Evolutionary conservation across 495 filamentous ascomycete species (phyloP).

Genomic region (Neurospora hispaniola): DNA sequence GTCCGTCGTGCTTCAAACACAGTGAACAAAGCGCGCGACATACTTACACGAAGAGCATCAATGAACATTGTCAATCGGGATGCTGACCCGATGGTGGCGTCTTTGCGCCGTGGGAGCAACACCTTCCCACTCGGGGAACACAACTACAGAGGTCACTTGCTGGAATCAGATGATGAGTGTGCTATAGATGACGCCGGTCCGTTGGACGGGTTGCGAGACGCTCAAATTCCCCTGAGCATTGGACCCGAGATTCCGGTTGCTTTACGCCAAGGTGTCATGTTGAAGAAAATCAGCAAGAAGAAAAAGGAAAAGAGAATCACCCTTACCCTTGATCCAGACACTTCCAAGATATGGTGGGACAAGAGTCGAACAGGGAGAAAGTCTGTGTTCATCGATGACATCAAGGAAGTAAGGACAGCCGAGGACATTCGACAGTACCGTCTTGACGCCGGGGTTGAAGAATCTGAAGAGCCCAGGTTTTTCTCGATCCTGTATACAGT

Average conservation of each 20-base stretch:
- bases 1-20: slow-evolving; percentile 38
- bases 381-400: slow-evolving; percentile 85
- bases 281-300: slow-evolving; percentile 71
- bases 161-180: slow-evolving; percentile 55
- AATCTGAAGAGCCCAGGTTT: slow-evolving; percentile 56
- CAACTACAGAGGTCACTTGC: not conserved
- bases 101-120: not conserved
- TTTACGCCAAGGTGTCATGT: slow-evolving; percentile 61
- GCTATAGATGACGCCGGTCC: slow-evolving; percentile 24
- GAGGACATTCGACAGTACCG: slow-evolving; percentile 82
- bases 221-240: slow-evolving; percentile 25
- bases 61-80: not conserved
- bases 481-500: slow-evolving; percentile 81
- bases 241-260: slow-evolving; percentile 61
- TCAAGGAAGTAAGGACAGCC: slow-evolving; percentile 77
- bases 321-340: slow-evolving; percentile 68
- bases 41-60: not conserved
- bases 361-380: slow-evolving; percentile 59
- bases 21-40: slow-evolving; percentile 19
- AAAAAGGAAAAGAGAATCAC: slow-evolving; percentile 64
- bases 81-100: not conserved
- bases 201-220: slow-evolving; percentile 10
- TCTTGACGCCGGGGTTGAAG: slow-evolving; percentile 63
- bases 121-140: not conserved
- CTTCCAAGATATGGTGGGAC: slow-evolving; percentile 83